phyloP scores from a whole-genome alignment of 352 stramenopile species.

The Peronospora farinosa region DNA sequence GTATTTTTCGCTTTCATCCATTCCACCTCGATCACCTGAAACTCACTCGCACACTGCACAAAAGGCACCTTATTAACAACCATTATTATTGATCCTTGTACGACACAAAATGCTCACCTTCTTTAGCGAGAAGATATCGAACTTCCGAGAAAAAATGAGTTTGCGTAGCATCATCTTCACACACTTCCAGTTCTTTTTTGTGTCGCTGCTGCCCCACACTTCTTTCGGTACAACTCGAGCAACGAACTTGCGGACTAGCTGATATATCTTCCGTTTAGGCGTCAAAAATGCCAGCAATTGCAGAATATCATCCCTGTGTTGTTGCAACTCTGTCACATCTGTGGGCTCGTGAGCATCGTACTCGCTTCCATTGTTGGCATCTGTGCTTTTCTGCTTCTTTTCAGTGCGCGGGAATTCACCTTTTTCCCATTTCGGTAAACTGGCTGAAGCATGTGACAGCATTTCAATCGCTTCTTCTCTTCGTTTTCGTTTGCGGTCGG shows the following conservation, averaged over 20 bases:
- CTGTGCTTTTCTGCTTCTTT: constrained; percentile 14
- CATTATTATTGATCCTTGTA: background rate
- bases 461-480: constrained; percentile 42
- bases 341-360: background rate
- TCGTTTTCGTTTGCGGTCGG: constrained; percentile 42
- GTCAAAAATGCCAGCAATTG: constrained; percentile 34
- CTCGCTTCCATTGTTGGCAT: background rate
- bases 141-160: constrained; percentile 49
- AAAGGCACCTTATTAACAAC: background rate
- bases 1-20: constrained; percentile 32
- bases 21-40: constrained; percentile 38
- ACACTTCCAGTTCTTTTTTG: constrained; percentile 46
- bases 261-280: constrained; percentile 42
- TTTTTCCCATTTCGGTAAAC: background rate
- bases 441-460: constrained; percentile 31
- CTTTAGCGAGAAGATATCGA: constrained; percentile 48
- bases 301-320: constrained; percentile 48
- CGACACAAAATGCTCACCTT: constrained; percentile 30
- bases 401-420: background rate
- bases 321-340: constrained; percentile 37
- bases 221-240: constrained; percentile 48
- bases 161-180: constrained; percentile 42
- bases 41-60: constrained; percentile 28
- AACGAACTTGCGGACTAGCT: constrained; percentile 48
- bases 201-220: constrained; percentile 35